phyloP scores from a whole-genome alignment of 2,329 filamentous ascomycete genomes.

The Meredithiella fracta region DNA sequence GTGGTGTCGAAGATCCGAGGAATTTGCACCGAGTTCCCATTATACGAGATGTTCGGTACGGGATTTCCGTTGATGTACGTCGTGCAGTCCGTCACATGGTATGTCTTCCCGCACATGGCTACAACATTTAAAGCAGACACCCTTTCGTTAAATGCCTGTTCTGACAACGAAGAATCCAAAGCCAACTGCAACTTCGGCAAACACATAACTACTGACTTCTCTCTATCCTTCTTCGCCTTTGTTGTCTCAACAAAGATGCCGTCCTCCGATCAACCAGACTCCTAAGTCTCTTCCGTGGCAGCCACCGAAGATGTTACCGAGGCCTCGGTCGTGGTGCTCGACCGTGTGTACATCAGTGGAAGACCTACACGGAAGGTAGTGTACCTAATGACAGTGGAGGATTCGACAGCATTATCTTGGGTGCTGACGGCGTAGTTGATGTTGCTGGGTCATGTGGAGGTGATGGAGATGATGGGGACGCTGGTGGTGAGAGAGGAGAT shows the following conservation, averaged over 20 bases:
- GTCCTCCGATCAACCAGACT: neutral
- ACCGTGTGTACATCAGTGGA: slow-evolving; percentile 3
- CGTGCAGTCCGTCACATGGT: slow-evolving; percentile 3
- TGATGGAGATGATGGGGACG: neutral
- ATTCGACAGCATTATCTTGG: neutral
- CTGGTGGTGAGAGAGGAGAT: neutral
- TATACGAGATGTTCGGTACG: slow-evolving; percentile 1
- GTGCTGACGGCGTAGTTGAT: neutral
- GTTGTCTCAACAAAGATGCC: neutral
- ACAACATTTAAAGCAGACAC: neutral
- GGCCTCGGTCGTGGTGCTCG: neutral
- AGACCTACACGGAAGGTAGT: slow-evolving; percentile 5
- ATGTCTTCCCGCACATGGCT: slow-evolving; percentile 1
- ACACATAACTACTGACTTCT: slow-evolving; percentile 1
- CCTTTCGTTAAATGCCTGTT: slow-evolving; percentile 5
- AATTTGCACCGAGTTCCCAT: slow-evolving; percentile 3
- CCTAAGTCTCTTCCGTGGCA: neutral
- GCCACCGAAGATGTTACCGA: neutral
- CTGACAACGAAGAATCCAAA: neutral
- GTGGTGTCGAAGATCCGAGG: slow-evolving; percentile 2
- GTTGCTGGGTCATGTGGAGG: neutral
- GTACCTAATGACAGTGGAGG: neutral
- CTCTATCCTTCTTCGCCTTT: neutral
- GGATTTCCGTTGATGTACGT: slow-evolving; percentile 8
- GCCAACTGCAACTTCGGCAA: slow-evolving; percentile 7